Evolutionary conservation across 192 early-diverging fungal species (phyloP), one percentile per base, ranked within the genome.

Genomic region (Linnemannia schmuckeri): DNA sequence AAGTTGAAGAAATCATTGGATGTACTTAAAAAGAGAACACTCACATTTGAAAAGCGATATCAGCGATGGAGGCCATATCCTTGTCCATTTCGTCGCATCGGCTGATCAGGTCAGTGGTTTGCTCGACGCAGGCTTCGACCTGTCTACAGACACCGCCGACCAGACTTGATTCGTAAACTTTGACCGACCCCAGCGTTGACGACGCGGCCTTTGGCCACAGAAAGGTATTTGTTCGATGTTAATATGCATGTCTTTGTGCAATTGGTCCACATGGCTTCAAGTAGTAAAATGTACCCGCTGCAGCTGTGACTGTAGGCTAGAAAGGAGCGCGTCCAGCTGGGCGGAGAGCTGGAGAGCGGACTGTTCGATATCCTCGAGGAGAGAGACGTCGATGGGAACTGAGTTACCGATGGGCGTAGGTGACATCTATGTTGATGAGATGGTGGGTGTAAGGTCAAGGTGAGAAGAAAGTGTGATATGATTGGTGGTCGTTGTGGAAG

Each of bases 71-170:
- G 35, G 79, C 83, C 83, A 86, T 80, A 47, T 86, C 83, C 61
- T 86, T 86, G 75, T 86, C 83, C 83, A 86, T 86, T 72, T 86
- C 83, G 52, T 86, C 83, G 33, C 83, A 86, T 0, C 83, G 74
- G 37, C 78, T 80, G 44, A 86, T 86, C 37, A 86, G 38, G 18
- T 86, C 83, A 17, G 83, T 86, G 0, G 83, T 86, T 38, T 81
- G 78, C 41, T 86, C 78, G 4, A 80, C 75, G 61, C 83, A 86
- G 12, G 44, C 70, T 7, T 70, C 44, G 27, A 86, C 72, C 38
- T 86, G 83, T 20, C 74, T 79, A 52, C 83, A 86, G 57, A 86
- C 79, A 27, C 83, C 83, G 30, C 77, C 70, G 9, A 80, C 83
- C n/a, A 86, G 71, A 37, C 70, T 77, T 17, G 75, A 73, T 22